Evolutionary conservation across 257 asterid species (phyloP).

Genomic region (Cinchona pubescens): DNA sequence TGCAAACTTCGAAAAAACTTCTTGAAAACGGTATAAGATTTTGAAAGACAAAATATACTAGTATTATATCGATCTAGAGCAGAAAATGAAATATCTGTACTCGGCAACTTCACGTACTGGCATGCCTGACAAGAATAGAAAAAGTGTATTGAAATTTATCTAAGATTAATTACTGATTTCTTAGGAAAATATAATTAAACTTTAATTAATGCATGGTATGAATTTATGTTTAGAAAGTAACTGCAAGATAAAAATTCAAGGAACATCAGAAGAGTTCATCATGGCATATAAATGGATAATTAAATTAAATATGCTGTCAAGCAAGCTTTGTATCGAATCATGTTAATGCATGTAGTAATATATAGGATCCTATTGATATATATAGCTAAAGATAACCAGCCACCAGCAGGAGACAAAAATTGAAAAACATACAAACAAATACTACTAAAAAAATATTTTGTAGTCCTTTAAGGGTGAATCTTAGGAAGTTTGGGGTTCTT

Average conservation of each 20-base stretch:
- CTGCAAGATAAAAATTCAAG: background rate
- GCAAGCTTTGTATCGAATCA: background rate
- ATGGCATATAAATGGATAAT: too few relatives aligned
- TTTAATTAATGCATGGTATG: background rate
- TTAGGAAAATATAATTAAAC: background rate
- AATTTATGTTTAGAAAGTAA: background rate
- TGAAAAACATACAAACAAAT: conserved; percentile 21
- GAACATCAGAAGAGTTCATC: background rate
- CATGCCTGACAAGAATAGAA: background rate
- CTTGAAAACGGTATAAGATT: too few relatives aligned
- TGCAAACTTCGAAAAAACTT: background rate
- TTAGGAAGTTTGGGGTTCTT: conserved; percentile 45
- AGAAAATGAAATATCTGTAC: background rate
- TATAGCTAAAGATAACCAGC: background rate
- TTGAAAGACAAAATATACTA: too few relatives aligned
- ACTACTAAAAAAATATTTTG: conserved; percentile 26
- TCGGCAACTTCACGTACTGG: background rate
- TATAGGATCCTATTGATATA: background rate
- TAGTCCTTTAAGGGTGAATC: conserved; percentile 60
- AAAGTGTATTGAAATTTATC: background rate
- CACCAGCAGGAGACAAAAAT: conserved; percentile 26
- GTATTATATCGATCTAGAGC: background rate
- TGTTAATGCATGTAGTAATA: background rate
- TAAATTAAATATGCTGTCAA: background rate
- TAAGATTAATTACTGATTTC: background rate